Evolutionary conservation across 192 early-diverging fungal species (phyloP).

Genomic region (Gonapodya prolifera): DNA sequence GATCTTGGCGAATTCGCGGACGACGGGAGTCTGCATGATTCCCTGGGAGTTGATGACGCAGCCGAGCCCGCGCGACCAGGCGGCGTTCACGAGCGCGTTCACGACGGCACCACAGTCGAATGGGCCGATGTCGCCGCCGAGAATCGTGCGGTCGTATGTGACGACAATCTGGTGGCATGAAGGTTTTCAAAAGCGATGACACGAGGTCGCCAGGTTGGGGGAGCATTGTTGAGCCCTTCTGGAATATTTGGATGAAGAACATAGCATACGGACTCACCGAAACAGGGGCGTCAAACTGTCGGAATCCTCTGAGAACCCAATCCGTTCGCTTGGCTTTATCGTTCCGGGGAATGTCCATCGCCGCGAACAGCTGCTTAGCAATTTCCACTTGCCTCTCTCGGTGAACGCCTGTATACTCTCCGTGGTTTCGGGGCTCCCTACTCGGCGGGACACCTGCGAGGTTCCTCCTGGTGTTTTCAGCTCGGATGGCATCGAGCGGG

Average conservation of each 20-base stretch:
- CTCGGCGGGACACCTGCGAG: neutral
- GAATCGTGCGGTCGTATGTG: constrained; percentile 1
- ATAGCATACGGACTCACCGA: too few species aligned
- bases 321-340: neutral
- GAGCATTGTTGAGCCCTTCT: too few species aligned
- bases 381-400: neutral
- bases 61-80: constrained; percentile 5
- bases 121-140: constrained; percentile 1
- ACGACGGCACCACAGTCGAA: constrained; percentile 2
- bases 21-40: constrained; percentile 5
- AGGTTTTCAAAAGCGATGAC: too few species aligned
- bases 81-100: constrained; percentile 3
- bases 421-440: neutral
- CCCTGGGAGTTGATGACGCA: constrained; percentile 6
- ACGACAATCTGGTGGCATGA: constrained; percentile 4
- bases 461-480: neutral
- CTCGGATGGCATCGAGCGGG: neutral
- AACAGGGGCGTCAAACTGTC: constrained; percentile 5
- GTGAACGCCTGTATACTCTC: neutral
- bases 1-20: neutral
- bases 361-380: constrained; percentile 4
- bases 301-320: constrained; percentile 3
- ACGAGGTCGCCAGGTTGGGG: too few species aligned
- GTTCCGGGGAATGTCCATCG: constrained; percentile 2
- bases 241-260: too few species aligned